phyloP scores from a whole-genome alignment of 2,329 filamentous ascomycete genomes.

The Paecilomyces niveus region DNA sequence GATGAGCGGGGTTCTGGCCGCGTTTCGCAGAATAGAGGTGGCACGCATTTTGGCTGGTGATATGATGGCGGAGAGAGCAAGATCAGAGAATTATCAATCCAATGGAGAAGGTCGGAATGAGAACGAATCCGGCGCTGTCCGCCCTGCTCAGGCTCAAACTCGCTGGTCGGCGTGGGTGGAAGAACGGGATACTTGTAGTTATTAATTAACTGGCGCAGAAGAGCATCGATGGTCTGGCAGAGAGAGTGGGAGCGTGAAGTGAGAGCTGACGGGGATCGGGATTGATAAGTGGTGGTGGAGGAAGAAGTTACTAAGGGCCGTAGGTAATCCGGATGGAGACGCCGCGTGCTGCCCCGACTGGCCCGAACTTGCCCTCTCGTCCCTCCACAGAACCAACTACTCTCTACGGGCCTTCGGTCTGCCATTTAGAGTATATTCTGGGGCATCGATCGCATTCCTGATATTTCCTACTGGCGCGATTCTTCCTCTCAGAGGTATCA shows the following conservation, averaged over 20 bases:
- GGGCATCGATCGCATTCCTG: background rate
- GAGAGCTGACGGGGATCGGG: background rate
- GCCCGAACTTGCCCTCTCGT: background rate
- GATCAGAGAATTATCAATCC: constrained; percentile 4
- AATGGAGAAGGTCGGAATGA: constrained; percentile 4
- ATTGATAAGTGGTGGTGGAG: background rate
- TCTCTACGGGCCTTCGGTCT: too few species aligned
- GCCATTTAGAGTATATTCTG: background rate
- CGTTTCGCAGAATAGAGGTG: constrained; percentile 33
- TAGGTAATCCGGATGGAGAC: background rate
- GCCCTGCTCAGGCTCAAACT: background rate
- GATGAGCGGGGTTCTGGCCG: constrained; percentile 41
- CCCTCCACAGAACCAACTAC: background rate
- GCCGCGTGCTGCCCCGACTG: background rate
- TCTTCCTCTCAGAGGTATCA: background rate
- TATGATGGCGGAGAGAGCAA: constrained; percentile 1
- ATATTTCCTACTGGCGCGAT: background rate
- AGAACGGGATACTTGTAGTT: background rate
- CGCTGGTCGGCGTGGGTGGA: background rate
- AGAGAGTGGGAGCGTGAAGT: background rate
- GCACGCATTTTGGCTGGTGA: constrained; percentile 32
- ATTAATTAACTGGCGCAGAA: background rate
- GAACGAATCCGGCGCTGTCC: background rate
- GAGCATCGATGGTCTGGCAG: background rate
- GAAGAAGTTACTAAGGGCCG: background rate